Base-by-base conservation (phyloP, 2,329 filamentous ascomycete genomes). In the Sodiomyces alkalinus region DNA sequence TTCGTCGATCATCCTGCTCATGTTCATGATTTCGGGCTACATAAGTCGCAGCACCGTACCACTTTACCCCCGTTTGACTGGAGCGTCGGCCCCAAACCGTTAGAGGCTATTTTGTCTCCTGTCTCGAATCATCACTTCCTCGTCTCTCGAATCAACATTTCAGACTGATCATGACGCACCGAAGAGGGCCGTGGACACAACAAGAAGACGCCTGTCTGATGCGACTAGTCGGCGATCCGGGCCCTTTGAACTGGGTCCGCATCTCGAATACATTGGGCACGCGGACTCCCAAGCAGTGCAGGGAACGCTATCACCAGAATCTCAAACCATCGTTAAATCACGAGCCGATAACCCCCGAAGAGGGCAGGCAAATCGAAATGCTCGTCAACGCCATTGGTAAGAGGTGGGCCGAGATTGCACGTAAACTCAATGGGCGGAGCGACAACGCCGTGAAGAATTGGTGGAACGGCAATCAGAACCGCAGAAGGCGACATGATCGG, bases 381-480 rank as follows among this genome's bases (percentile, higher is more conserved):
- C 66, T 90, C 49, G 86, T 94, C 11, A 52, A 56, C 8, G 68
- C 79, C 42, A 74, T 82, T 58, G 85, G 85, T 36, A 87, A 85
- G 59, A 73, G 80, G 32, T 94, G 86, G 86, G 86, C 86, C 3
- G 83, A 94, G 48, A 94, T 94, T 46, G 82, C 86, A 24, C 69
- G 86, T 39, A 65, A 73, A 25, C 65, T 94, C 13, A 68, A 77
- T 30, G 83, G 83, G 39, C 77, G 86, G 45, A 92, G 85, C 51
- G 86, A 94, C 59, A 94, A 94, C 46, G 80, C 82, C 17, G 82
- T 94, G 38, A 94, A 94, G 69, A 94, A 94, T 53, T 94, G 85
- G 83, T 93, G 81, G 81, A 93, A 93, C 48, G 85, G 86, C 27
- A 81, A 78, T 48, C 80, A 86, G 66, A 93, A 93, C 57, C 73